Evolutionary conservation across 305 asterid genomes (phyloP).

Genomic region (Solanum chacoense): DNA sequence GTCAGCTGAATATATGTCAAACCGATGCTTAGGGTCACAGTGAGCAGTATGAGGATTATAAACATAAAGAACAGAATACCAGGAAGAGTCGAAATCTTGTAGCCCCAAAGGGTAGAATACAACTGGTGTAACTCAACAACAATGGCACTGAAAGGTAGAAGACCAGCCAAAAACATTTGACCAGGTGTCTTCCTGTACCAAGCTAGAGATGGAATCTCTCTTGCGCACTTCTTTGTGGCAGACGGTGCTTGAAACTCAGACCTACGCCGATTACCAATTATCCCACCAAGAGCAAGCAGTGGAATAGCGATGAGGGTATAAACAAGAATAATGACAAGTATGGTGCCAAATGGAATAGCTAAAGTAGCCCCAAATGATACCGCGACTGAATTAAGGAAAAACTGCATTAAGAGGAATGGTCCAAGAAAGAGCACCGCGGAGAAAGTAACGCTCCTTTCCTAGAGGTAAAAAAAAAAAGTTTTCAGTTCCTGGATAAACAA

Average conservation of each 20-base stretch:
- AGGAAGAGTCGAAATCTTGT: conserved; percentile 47
- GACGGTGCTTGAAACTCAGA: conserved; percentile 39
- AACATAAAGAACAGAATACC: conserved; percentile 48
- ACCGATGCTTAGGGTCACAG: conserved; percentile 47
- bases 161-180: conserved; percentile 78
- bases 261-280: conserved; percentile 42
- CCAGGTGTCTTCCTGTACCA: conserved; percentile 66
- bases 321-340: conserved; percentile 34
- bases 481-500: not conserved
- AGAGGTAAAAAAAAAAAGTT: conserved; percentile 13
- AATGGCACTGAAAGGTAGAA: conserved; percentile 71
- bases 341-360: conserved; percentile 68
- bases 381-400: conserved; percentile 50
- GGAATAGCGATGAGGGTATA: conserved; percentile 53
- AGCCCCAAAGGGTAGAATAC: conserved; percentile 76
- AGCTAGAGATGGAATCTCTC: conserved; percentile 41
- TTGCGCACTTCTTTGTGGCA: conserved; percentile 33
- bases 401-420: conserved; percentile 35
- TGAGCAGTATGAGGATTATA: conserved; percentile 45
- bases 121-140: conserved; percentile 63
- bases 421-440: conserved; percentile 46
- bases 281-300: conserved; percentile 48
- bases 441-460: conserved; percentile 49
- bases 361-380: conserved; percentile 40
- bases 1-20: conserved; percentile 77